These are phyloP conservation scores for Cladosporium sp. DNA, from an alignment of 2,329 filamentous ascomycete species.

Conservation along the genomic window DNA sequence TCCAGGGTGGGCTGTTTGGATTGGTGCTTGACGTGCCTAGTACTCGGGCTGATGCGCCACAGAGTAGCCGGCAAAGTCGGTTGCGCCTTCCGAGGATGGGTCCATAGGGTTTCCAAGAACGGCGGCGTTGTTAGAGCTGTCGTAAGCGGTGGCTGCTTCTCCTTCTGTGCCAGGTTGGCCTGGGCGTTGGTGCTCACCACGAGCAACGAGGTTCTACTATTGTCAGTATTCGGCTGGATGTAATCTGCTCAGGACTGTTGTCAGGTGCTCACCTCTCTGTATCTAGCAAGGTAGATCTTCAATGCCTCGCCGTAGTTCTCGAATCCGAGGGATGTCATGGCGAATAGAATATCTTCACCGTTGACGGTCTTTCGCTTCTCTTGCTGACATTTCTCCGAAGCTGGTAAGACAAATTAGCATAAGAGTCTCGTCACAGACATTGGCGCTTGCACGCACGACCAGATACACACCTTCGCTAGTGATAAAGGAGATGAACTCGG, in stretches of 20 bases:
- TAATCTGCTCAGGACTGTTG: neutral
- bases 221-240: neutral
- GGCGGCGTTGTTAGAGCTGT: constrained; percentile 39
- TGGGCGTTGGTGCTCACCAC: constrained; percentile 60
- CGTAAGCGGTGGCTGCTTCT: constrained; percentile 23
- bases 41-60: constrained; percentile 11
- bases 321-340: constrained; percentile 97
- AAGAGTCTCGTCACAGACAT: constrained; percentile 5
- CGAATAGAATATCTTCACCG: constrained; percentile 96
- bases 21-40: neutral
- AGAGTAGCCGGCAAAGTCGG: constrained; percentile 30
- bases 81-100: constrained; percentile 37
- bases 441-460: neutral
- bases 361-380: constrained; percentile 99
- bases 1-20: neutral
- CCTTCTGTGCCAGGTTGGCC: constrained; percentile 31
- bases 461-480: constrained; percentile 86
- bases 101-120: constrained; percentile 43
- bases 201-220: constrained; percentile 71
- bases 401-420: constrained; percentile 45
- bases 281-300: constrained; percentile 97
- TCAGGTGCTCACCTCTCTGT: constrained; percentile 77
- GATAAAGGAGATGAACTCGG: constrained; percentile 99
- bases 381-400: constrained; percentile 98
- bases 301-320: constrained; percentile 98